Base-by-base conservation (phyloP, 306 rosid species). In the Boehmeria nivea region DNA sequence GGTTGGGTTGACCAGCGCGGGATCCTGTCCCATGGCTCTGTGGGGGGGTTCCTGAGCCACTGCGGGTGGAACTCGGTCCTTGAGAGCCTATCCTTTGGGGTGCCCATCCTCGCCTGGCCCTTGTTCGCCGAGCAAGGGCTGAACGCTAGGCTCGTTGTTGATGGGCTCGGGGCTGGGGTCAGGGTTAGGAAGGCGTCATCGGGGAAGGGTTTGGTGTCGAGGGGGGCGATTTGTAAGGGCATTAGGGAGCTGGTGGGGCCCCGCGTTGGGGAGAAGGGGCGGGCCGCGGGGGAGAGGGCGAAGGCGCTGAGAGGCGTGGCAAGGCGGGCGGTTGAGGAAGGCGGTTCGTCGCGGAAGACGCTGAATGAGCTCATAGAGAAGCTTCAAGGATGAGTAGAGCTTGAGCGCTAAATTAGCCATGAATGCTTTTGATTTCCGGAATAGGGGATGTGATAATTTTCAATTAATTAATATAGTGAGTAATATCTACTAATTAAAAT, bases 61-160 rank as follows among this genome's bases (percentile, higher is more conserved):
- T 62, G 78, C 22, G 74, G 74, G 7, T 57, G 78, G 78, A 73
- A 67, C 55, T 57, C 74, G 1, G 50, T 58, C 3, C 6, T 68
- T 11, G 75, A 74, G 50, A 64, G 75, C 40, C 6, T 64, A 8
- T 16, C 67, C 5, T 8, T 9, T 13, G 74, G 71, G 9, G 64
- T 68, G 17, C 75, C 79, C 5, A 39, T 74, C 12, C 25, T 74
- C n/a, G 64, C 68, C 1, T 68, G 79, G 75, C 71, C 71, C 4
- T 25, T 74, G 63, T 47, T 46, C 25, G 79, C 60, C 8, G 75
- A 68, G 54, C 68, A 74, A n/a, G 20, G 40, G 23, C 6, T 62
- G 54, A 68, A 74, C 26, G 71, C 79, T 0, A 68, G 27, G 53
- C 3, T 44, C 6, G 42, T 57, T 6, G 57, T 40, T 11, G 14